phyloP scores from a whole-genome alignment of 306 rosid genomes.

The Alnus rubra region DNA sequence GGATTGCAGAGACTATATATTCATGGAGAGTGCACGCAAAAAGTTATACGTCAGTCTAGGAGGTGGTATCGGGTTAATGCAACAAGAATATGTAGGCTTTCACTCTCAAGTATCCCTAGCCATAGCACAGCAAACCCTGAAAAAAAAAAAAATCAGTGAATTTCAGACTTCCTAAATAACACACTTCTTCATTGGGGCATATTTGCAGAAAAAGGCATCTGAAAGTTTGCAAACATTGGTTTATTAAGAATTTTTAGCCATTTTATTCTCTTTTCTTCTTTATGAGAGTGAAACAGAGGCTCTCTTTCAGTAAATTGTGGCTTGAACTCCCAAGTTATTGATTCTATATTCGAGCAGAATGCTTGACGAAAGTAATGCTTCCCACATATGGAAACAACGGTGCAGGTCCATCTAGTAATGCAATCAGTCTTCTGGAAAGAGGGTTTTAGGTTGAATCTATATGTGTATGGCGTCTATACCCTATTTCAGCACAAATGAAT shows the following conservation, averaged over 20 bases:
- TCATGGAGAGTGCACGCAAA: neutral
- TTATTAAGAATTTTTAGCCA: neutral
- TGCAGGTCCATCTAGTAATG: no score
- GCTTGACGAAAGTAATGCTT: neutral
- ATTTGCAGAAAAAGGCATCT: neutral
- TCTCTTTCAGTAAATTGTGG: neutral
- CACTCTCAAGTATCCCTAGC: neutral
- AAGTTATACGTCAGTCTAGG: neutral
- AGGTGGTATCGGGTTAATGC: neutral
- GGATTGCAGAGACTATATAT: neutral
- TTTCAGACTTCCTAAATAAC: neutral
- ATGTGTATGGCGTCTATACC: no score
- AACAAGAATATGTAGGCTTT: neutral
- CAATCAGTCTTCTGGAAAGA: no score
- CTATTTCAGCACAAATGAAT: no score
- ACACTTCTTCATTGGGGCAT: neutral
- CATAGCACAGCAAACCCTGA: slow-evolving; percentile 18
- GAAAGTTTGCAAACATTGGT: neutral
- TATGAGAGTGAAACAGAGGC: neutral
- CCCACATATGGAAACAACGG: neutral
- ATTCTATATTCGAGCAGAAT: neutral
- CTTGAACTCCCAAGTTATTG: neutral
- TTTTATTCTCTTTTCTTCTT: neutral
- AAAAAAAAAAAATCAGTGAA: neutral
- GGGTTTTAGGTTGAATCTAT: no score